Evolutionary conservation across 768 basidiomycete genomes (phyloP).

Genomic region (Pleurotus ostreatus): DNA sequence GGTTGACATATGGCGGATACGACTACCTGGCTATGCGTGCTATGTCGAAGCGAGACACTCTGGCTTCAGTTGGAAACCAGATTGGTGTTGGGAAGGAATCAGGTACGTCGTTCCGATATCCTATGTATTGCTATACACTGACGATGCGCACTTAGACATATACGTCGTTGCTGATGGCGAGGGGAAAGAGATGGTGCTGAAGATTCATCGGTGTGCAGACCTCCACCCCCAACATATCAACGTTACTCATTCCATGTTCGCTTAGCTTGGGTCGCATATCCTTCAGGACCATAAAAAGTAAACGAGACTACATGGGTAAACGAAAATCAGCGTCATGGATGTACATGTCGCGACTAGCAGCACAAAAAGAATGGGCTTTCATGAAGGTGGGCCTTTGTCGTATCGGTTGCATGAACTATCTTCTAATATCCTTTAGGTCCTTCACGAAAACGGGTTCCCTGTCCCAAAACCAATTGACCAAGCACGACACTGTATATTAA

Average conservation of each 20-base stretch:
- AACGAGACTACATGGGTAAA: constrained; percentile 94
- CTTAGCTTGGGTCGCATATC: constrained; percentile 92
- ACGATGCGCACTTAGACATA: constrained; percentile 52
- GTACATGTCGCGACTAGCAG: constrained; percentile 96
- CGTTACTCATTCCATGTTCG: neutral
- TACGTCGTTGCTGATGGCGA: constrained; percentile 85
- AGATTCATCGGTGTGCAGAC: constrained; percentile 76
- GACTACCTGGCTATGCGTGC: constrained; percentile 95
- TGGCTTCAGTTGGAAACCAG: constrained; percentile 93
- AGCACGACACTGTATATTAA: constrained; percentile 89
- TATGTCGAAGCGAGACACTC: constrained; percentile 82
- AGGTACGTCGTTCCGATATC: constrained; percentile 40
- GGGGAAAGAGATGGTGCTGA: constrained; percentile 85
- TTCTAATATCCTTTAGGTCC: constrained; percentile 47
- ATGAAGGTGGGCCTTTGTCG: constrained; percentile 72
- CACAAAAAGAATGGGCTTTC: constrained; percentile 97
- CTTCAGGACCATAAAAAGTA: constrained; percentile 94
- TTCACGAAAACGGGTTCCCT: constrained; percentile 89
- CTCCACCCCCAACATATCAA: neutral
- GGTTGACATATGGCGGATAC: constrained; percentile 97
- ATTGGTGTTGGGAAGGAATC: constrained; percentile 99
- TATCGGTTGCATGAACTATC: neutral
- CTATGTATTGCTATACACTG: neutral
- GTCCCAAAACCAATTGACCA: constrained; percentile 94
- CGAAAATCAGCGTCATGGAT: constrained; percentile 97